These are phyloP conservation scores for Yamadazyma spencermartinsiae DNA, from an alignment of 1,139 yeast genomes.

Conservation along the genomic window DNA sequence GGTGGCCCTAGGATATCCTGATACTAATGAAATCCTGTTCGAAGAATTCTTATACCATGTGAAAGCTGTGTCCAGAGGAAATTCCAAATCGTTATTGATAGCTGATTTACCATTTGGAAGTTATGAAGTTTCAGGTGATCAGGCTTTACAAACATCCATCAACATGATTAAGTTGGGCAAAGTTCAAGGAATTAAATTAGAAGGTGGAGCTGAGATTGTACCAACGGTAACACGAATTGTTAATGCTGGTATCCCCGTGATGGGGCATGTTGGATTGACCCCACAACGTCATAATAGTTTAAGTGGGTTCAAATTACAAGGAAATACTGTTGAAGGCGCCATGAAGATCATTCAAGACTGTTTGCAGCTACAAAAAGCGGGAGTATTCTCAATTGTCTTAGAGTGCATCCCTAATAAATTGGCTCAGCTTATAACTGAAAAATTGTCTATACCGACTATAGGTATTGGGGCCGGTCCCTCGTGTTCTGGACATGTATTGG, in stretches of 20 bases:
- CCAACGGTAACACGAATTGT: conserved; percentile 50
- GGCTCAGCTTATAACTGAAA: conserved; percentile 63
- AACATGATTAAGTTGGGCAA: conserved; percentile 61
- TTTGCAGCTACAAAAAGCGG: conserved; percentile 66
- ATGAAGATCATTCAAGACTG: conserved; percentile 67
- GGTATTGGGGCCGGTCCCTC: conserved; percentile 94
- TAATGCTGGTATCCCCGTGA: conserved; percentile 78
- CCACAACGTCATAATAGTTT: conserved; percentile 81
- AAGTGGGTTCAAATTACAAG: conserved; percentile 91
- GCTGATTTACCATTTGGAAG: conserved; percentile 92
- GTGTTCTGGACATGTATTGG: conserved; percentile 89
- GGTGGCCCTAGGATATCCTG: conserved; percentile 82
- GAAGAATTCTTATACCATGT: conserved; percentile 82
- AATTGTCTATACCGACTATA: conserved; percentile 72
- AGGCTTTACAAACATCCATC: conserved; percentile 68
- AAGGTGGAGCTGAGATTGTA: conserved; percentile 70
- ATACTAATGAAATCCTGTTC: conserved; percentile 71
- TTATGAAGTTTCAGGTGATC: conserved; percentile 63
- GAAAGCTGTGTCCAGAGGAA: conserved; percentile 74
- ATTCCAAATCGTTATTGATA: conserved; percentile 62
- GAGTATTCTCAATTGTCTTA: conserved; percentile 72
- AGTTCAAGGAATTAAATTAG: conserved; percentile 82
- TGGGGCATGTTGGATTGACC: conserved; percentile 91
- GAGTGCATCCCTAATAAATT: conserved; percentile 85
- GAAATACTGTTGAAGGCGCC: conserved; percentile 59